Evolutionary conservation across 176 grass and related monocot genomes (phyloP), one percentile per base, ranked within the genome.

Genomic region (Thalia dealbata): DNA sequence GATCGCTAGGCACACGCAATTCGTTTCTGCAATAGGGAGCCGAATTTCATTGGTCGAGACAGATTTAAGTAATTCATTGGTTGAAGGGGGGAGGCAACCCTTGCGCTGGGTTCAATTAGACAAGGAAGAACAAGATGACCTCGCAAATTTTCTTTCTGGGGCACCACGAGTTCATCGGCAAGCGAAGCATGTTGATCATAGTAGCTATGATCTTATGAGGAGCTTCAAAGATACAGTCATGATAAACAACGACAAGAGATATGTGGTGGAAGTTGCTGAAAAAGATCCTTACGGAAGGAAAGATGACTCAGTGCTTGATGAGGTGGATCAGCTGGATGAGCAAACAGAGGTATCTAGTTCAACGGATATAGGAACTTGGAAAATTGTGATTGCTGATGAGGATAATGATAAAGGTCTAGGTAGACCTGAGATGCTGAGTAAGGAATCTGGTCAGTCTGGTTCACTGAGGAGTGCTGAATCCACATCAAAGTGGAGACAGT

Each of bases 141-240:
- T 96, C 14, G 86, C 88, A 3, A 65, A 82, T 77, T 96, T 96
- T 86, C 89, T 96, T 75, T 92, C 92, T 73, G 78, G 89, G 18
- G 69, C 77, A 11, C 77, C 78, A 21, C 59, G 75, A 2, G 76
- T 80, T 21, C 77, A 32, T 69, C 75, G 75, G 64, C 76, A 86
- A 63, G 67, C 73, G 16, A 85, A 80, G 66, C 50, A 74, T 64
- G 69, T 72, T 18, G 69, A 19, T 80, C 60, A n/a, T 64, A 32
- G 11, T 73, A 32, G 72, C 44, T 38, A 56, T 64, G 72, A 65
- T 58, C 64, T 38, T 73, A 72, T 63, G 74, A 63, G 13, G 71
- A 62, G 74, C 26, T 62, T 7, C 19, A 48, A 59, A 27, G 51
- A 60, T 8, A 32, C 16, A 1, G 11, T 38, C 67, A 46, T 32